These are phyloP conservation scores for Penicillium psychrosexuale DNA, from an alignment of 2,329 filamentous ascomycete species.

Conservation along the genomic window DNA sequence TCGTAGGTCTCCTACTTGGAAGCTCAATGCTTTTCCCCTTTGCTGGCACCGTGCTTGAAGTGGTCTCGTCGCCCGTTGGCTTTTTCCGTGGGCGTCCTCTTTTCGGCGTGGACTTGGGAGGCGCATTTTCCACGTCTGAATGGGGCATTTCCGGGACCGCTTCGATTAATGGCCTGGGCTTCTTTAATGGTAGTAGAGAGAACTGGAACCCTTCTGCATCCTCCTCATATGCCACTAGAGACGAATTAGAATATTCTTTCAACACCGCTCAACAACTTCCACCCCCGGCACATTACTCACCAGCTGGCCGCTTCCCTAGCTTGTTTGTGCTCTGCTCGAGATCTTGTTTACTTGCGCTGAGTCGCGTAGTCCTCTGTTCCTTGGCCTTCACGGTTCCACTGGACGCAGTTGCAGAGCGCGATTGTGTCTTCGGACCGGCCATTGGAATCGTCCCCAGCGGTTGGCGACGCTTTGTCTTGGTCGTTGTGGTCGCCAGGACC, in stretches of 20 bases:
- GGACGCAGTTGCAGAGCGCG: conserved; percentile 32
- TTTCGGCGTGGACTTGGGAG: conserved; percentile 31
- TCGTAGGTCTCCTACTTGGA: conserved; percentile 25
- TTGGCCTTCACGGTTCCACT: conserved; percentile 21
- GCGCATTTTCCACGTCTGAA: conserved; percentile 40
- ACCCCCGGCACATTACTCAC: conserved; percentile 32
- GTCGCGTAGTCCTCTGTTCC: conserved; percentile 32
- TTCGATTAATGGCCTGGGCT: conserved; percentile 52
- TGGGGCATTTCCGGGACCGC: conserved; percentile 30
- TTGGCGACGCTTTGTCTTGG: conserved; percentile 38
- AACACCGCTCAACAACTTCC: background rate
- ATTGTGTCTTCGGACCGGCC: conserved; percentile 39
- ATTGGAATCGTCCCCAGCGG: conserved; percentile 38
- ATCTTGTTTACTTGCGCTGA: conserved; percentile 35
- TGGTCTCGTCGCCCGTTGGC: conserved; percentile 26
- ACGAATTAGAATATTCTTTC: conserved; percentile 8
- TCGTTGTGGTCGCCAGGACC: conserved; percentile 35
- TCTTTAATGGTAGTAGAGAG: conserved; percentile 64
- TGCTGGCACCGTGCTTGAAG: conserved; percentile 8
- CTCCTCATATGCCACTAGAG: conserved; percentile 59
- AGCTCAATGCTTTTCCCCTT: conserved; percentile 23
- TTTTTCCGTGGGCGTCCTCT: conserved; percentile 46
- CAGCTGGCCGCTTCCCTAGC: conserved; percentile 36
- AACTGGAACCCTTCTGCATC: conserved; percentile 76
- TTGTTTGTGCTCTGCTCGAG: conserved; percentile 33